Base-by-base conservation (phyloP, 1,284 basidiomycete species). In the Pseudozyma sp. region DNA sequence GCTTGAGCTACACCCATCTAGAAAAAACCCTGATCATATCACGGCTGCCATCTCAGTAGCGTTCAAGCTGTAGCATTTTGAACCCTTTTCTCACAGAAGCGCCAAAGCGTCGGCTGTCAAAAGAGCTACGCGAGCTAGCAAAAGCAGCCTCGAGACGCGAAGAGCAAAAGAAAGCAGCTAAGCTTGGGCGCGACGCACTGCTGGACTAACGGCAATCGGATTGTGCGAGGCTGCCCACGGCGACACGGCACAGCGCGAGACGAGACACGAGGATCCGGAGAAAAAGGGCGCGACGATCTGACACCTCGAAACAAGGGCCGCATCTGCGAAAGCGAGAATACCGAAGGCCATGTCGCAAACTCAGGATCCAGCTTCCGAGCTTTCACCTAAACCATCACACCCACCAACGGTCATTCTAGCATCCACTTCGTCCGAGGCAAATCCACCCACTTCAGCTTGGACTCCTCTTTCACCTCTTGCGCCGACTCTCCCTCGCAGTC, bases 311-410 rank as follows among this genome's bases (percentile, higher is more conserved):
- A 45, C 42, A 4, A 7, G 18, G 11, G 34, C n/a, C 18, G 9
- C 16, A 35, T 12, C 42, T 25, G 36, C 21, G 25, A 19, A 35
- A 58, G 52, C 49, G 38, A 38, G 51, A 47, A 38, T 45, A 16
- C 16, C 53, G 19, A 53, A 54, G 53, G 66, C 59, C 55, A 70
- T 70, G 68, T 45, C 52, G 21, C 62, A 70, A 38, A 36, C 45
- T 58, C 61, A 53, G 45, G 54, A 48, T 43, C 58, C 44, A 38
- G 25, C n/a, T 53, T 58, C 68, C 57, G 44, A 60, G 39, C 58
- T 58, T 64, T 70, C 54, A 25, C 67, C 53, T 25, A 43, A 53
- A 25, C 50, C 57, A 64, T 55, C 57, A 57, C 68, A 53, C 51
- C 51, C 50, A 58, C 52, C 54, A 48, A 34, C 53, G 19, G 38